Base-by-base conservation (phyloP, 345 rosid genomes). In the Hibiscus mutabilis region DNA sequence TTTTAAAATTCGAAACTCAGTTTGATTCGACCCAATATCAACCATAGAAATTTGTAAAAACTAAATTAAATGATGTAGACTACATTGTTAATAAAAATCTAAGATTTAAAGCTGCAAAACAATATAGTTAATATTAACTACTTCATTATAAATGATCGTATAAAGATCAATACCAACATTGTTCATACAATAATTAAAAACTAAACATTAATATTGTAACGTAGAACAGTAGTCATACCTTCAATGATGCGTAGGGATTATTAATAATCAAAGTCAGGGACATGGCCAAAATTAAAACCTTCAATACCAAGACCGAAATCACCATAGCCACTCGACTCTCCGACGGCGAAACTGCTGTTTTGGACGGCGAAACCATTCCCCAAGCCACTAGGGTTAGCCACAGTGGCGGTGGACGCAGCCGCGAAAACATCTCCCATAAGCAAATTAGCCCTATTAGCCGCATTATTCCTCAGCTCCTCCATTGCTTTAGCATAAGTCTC, bases 391-490 rank as follows among this genome's bases (percentile, higher is more conserved):
- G 60, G 15, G 21, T 57, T 57, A 3, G 15, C 7, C 60, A 22
- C 31, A 3, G 60, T 37, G 22, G 49, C 5, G 2, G 46, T 14
- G 0, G 31, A 4, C 0, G 51, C 2, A 4, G 24, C 24, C 14
- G 57, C 10, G 29, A 44, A 25, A 9, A 7, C 69, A 24, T 11
- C 68, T 56, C 42, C 73, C 74, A 68, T 68, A 10, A 80, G 10
- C 8, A 74, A 78, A 49, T 67, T 65, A 33, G 69, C 68, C 59
- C 78, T 77, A 15, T 6, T 19, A 11, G 31, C 58, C 29, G 71
- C 59, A 29, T 75, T 80, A 35, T 65, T 75, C 80, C 58, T 82
- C 46, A 78, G 53, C 68, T 70, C 80, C 46, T 70, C 37, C 79
- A 82, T 6, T 6, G 82, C 77, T 27, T 53, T 71, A 9, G 56